Percentiles rank a stretch among this genome's conserved stretches.
Evolutionary conservation across 2,329 filamentous ascomycete genomes (phyloP).

Genomic region (Cercospora canescens): DNA sequence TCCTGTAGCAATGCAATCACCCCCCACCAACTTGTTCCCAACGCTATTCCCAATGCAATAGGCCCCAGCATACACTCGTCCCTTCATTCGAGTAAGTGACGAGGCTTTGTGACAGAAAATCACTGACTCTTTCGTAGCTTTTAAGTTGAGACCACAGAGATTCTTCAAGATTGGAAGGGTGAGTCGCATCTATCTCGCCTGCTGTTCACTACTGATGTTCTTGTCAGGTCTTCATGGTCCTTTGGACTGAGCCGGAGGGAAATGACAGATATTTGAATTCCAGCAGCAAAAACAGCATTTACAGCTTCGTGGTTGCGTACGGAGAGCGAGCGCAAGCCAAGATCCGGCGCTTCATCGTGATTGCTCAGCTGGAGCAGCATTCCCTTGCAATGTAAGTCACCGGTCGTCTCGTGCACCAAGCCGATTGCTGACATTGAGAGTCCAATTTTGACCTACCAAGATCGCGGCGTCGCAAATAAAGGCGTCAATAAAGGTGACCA

Average conservation of each 20-base stretch:
- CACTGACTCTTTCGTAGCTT: neutral
- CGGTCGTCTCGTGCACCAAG: neutral
- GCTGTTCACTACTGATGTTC: neutral
- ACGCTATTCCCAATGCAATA: neutral
- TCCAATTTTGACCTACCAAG: neutral
- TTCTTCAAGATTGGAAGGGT: neutral
- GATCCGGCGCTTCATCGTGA: neutral
- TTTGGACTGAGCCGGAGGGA: neutral
- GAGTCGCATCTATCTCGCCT: neutral
- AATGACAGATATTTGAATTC: too few species aligned
- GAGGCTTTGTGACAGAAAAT: neutral
- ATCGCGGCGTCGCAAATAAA: neutral
- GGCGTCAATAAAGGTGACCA: neutral
- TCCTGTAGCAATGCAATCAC: neutral
- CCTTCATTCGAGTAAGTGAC: neutral
- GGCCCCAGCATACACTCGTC: neutral
- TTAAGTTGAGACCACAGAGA: neutral
- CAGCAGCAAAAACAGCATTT: neutral
- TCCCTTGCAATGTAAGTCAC: conserved; percentile 1
- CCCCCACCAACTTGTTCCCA: neutral
- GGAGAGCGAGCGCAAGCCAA: neutral
- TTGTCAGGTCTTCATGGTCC: neutral
- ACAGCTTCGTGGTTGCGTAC: neutral
- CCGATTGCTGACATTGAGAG: neutral
- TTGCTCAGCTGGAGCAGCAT: neutral